A percentile compares a stretch with the other conserved stretches of the same genome.
These are phyloP conservation scores for Austroboletus novae-zelandiae DNA, from an alignment of 1,284 basidiomycete genomes.

Conservation along the genomic window DNA sequence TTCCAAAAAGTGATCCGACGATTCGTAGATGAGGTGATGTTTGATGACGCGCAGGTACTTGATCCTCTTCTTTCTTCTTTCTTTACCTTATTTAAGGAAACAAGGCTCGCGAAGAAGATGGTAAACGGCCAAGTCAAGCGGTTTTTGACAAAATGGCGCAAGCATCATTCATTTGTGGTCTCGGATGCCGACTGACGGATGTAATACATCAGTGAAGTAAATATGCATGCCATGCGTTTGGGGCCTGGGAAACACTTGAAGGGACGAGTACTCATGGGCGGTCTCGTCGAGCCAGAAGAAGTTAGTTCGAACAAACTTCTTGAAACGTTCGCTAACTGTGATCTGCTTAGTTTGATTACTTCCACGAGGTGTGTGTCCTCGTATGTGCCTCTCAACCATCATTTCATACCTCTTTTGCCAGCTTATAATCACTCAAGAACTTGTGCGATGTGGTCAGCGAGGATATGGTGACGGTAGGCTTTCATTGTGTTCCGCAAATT, in stretches of 20 bases:
- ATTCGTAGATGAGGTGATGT: constrained; percentile 45
- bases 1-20: constrained; percentile 44
- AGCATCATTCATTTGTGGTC: constrained; percentile 19
- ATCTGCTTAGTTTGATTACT: constrained; percentile 65
- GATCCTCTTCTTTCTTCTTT: not conserved
- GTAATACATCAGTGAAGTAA: constrained; percentile 46
- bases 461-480: constrained; percentile 65
- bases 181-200: not conserved
- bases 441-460: constrained; percentile 69
- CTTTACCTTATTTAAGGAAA: not conserved
- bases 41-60: constrained; percentile 45
- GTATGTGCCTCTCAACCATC: not conserved
- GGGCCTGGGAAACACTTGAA: constrained; percentile 85
- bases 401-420: constrained; percentile 28
- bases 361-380: constrained; percentile 61
- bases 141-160: constrained; percentile 74
- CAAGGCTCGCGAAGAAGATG: constrained; percentile 71
- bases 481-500: not conserved
- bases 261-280: constrained; percentile 79
- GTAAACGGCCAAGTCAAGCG: constrained; percentile 64
- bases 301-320: constrained; percentile 37
- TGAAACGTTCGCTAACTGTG: not conserved
- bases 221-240: constrained; percentile 88
- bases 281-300: constrained; percentile 83
- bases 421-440: constrained; percentile 87